These are phyloP conservation scores for Trypanosomatidae sp. DNA, from an alignment of 208 protist species.

Conservation along the genomic window DNA sequence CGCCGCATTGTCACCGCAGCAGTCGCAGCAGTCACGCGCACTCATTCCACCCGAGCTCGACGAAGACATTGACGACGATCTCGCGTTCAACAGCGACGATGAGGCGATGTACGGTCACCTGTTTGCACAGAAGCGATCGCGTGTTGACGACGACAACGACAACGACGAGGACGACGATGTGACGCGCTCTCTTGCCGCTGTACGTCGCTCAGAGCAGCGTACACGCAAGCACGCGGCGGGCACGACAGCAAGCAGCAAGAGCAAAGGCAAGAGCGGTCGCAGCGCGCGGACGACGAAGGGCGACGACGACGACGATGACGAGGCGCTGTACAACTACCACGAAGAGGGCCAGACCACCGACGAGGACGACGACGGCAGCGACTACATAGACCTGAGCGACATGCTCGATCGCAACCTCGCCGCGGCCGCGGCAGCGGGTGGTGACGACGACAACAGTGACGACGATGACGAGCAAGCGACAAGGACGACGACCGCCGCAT, in stretches of 20 bases:
- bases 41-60: slow-evolving; percentile 75
- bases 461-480: no score
- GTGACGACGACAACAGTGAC: no score
- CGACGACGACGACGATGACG: slow-evolving; percentile 10
- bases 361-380: no score
- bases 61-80: slow-evolving; percentile 85
- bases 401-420: slow-evolving; percentile 57
- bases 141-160: slow-evolving; percentile 12
- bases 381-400: slow-evolving; percentile 75
- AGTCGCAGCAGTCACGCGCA: slow-evolving; percentile 34
- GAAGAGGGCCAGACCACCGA: slow-evolving; percentile 32
- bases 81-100: slow-evolving; percentile 86
- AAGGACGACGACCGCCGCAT: no score
- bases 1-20: slow-evolving; percentile 9
- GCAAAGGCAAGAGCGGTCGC: slow-evolving; percentile 14
- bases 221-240: no score
- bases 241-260: no score
- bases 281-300: neutral
- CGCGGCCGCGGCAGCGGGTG: slow-evolving; percentile 2
- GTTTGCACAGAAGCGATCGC: slow-evolving; percentile 16
- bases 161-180: slow-evolving; percentile 33
- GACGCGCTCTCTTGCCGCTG: no score
- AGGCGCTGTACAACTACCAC: slow-evolving; percentile 41
- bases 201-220: no score
- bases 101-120: slow-evolving; percentile 80